Evolutionary conservation across 2,329 filamentous ascomycete species (phyloP).

Genomic region (Fusarium compactum): DNA sequence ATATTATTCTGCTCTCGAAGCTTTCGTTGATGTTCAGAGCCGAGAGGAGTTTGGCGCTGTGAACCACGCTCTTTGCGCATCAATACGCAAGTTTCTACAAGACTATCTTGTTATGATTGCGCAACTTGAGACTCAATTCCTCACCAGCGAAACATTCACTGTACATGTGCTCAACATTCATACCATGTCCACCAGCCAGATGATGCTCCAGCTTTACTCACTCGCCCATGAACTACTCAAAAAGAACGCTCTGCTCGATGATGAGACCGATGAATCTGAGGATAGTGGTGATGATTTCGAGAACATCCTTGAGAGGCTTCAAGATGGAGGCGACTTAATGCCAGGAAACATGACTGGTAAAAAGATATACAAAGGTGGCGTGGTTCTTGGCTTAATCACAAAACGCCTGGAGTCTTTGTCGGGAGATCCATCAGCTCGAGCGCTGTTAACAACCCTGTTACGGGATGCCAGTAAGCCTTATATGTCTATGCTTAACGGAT

Average conservation of each 20-base stretch:
- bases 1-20: constrained; percentile 90
- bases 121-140: constrained; percentile 91
- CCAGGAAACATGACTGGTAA: constrained; percentile 84
- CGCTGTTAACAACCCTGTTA: constrained; percentile 83
- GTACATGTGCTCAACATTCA: constrained; percentile 94
- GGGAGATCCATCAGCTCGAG: constrained; percentile 88
- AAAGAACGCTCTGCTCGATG: constrained; percentile 87
- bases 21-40: constrained; percentile 94
- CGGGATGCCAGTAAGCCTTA: constrained; percentile 93
- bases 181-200: constrained; percentile 88
- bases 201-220: constrained; percentile 89
- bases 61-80: constrained; percentile 95
- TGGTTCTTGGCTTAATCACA: constrained; percentile 89
- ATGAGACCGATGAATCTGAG: constrained; percentile 77
- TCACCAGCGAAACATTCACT: constrained; percentile 90
- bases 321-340: constrained; percentile 85
- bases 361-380: constrained; percentile 96
- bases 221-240: constrained; percentile 89
- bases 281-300: constrained; percentile 88
- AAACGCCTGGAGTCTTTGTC: constrained; percentile 89
- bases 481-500: constrained; percentile 98
- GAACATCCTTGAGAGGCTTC: constrained; percentile 89
- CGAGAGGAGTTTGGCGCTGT: constrained; percentile 93
- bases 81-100: constrained; percentile 89
- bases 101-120: constrained; percentile 94